These are phyloP conservation scores for Fusarium sp. DNA, from an alignment of 2,329 filamentous ascomycete genomes.

Conservation along the genomic window DNA sequence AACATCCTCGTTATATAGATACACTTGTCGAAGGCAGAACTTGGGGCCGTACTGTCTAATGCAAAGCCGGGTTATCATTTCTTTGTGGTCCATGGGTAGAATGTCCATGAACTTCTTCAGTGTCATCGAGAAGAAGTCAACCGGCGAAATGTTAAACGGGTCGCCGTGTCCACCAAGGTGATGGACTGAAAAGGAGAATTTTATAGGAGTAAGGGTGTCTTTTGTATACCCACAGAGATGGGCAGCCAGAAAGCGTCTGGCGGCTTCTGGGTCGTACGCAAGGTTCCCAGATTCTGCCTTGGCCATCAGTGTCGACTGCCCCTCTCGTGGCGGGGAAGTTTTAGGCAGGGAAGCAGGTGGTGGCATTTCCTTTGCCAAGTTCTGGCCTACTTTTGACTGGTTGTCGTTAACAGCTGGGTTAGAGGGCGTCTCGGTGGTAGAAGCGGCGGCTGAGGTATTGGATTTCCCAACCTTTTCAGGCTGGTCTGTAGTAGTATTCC, in stretches of 20 bases:
- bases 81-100: slow-evolving; percentile 25
- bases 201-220: neutral
- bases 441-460: too few relatives aligned
- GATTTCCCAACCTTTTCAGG: neutral
- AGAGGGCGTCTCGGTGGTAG: too few relatives aligned
- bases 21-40: slow-evolving; percentile 11
- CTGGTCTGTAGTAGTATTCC: neutral
- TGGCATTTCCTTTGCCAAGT: too few relatives aligned
- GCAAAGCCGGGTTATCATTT: slow-evolving; percentile 9
- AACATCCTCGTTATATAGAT: slow-evolving; percentile 27
- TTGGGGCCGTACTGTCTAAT: slow-evolving; percentile 7
- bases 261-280: neutral
- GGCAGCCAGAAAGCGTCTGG: neutral
- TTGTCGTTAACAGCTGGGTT: too few relatives aligned
- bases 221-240: slow-evolving; percentile 3
- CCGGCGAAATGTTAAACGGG: neutral
- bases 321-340: too few relatives aligned
- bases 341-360: too few relatives aligned
- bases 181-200: slow-evolving; percentile 16
- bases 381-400: too few relatives aligned
- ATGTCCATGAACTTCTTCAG: slow-evolving; percentile 16
- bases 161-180: neutral
- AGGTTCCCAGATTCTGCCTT: neutral
- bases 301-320: too few relatives aligned
- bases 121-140: slow-evolving; percentile 10